Conservation (phyloP, 108 stramenopile genomes). For the Discostella stelligeroides region DNA sequence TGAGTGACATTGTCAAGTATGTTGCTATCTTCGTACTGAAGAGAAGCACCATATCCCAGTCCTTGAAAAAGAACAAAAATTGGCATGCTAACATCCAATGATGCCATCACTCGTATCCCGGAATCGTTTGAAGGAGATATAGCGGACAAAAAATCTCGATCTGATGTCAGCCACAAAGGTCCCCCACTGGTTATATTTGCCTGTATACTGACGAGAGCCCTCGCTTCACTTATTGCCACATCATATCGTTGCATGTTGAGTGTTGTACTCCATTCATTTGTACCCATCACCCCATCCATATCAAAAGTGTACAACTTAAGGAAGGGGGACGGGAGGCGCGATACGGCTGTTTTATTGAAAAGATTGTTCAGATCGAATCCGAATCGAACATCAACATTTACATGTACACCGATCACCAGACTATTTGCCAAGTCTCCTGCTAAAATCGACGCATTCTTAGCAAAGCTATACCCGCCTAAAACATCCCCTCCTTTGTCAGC, state of each 20-base stretch:
- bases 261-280: slow-evolving; percentile 31
- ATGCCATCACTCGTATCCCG: slow-evolving; percentile 16
- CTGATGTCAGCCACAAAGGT: not conserved
- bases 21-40: slow-evolving; percentile 15
- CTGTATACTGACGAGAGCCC: slow-evolving; percentile 13
- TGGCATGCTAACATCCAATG: slow-evolving; percentile 21
- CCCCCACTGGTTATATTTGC: not conserved
- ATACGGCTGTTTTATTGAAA: slow-evolving; percentile 4
- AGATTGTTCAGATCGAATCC: slow-evolving; percentile 24
- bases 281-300: slow-evolving; percentile 15
- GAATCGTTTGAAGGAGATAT: not conserved
- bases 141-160: not conserved
- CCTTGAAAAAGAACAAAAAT: slow-evolving; percentile 11
- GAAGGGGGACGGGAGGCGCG: slow-evolving; percentile 22
- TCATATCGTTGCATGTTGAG: slow-evolving; percentile 4
- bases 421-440: slow-evolving; percentile 16
- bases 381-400: slow-evolving; percentile 15
- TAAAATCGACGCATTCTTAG: not conserved
- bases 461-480: slow-evolving; percentile 17
- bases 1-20: slow-evolving; percentile 16
- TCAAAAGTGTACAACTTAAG: slow-evolving; percentile 17
- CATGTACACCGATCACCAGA: slow-evolving; percentile 27
- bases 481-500: not conserved
- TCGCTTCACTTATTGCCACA: slow-evolving; percentile 23
- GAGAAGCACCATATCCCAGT: slow-evolving; percentile 25